These are phyloP conservation scores for Flaveria sonorensis DNA, from an alignment of 129 eudicot species.

Conservation along the genomic window DNA sequence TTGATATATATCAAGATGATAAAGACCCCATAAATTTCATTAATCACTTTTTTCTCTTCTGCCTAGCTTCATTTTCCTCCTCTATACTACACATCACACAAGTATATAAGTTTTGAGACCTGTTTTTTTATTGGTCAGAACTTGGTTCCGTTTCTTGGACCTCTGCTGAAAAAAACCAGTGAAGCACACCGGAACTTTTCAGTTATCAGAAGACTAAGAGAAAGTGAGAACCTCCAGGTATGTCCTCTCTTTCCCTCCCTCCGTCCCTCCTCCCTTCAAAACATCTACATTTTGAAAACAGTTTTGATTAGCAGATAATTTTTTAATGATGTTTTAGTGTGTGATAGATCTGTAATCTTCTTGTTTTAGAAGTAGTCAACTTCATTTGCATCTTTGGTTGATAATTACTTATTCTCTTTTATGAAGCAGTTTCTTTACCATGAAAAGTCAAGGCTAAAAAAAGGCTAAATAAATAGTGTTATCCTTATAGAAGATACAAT, in stretches of 20 bases:
- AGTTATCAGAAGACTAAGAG: constrained; percentile 81
- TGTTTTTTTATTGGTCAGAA: constrained; percentile 53
- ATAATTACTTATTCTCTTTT: no score
- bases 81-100: not conserved
- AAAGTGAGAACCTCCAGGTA: constrained; percentile 94
- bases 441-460: no score
- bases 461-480: no score
- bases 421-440: no score
- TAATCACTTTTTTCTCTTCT: not conserved
- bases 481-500: no score
- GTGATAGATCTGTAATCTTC: no score
- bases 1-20: not conserved
- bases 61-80: not conserved
- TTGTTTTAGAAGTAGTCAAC: no score
- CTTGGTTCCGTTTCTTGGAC: constrained; percentile 94
- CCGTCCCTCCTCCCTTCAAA: not conserved
- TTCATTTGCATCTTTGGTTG: no score
- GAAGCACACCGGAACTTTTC: constrained; percentile 86
- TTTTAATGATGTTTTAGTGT: no score
- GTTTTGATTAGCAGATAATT: no score
- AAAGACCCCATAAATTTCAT: not conserved
- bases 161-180: constrained; percentile 80
- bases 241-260: not conserved
- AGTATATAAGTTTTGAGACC: not conserved
- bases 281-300: no score